Evolutionary conservation across 2,329 filamentous ascomycete species (phyloP).

Genomic region (Pyrenophora tritici-repentis): DNA sequence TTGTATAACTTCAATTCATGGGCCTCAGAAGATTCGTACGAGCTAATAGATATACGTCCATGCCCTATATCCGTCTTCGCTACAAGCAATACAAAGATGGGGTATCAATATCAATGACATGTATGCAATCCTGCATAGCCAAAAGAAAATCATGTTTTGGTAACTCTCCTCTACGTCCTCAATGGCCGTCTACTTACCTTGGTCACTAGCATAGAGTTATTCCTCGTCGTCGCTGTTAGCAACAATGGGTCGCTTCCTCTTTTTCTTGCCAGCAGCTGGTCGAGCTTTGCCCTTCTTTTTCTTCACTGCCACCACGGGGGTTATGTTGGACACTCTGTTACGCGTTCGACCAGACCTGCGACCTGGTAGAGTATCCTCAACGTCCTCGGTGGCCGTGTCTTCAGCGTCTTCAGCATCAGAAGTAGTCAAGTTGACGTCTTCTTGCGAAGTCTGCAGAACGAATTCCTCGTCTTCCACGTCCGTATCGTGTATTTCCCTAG

Average conservation of each 20-base stretch:
- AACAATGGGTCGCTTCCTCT: slow-evolving; percentile 21
- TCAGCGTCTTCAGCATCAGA: background rate
- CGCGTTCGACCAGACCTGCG: slow-evolving; percentile 1
- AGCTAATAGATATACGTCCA: background rate
- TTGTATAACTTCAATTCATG: too few relatives aligned
- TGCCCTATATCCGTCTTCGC: too few relatives aligned
- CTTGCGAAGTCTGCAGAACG: slow-evolving; percentile 1
- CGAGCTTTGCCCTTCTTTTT: slow-evolving; percentile 8
- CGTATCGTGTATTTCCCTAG: slow-evolving; percentile 15
- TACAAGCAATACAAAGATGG: background rate
- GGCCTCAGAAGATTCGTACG: too few relatives aligned
- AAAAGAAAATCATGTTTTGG: background rate
- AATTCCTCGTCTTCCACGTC: slow-evolving; percentile 17
- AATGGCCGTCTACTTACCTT: too few relatives aligned
- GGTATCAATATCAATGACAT: too few relatives aligned
- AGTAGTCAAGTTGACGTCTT: background rate
- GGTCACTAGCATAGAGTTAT: background rate
- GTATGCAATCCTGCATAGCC: background rate
- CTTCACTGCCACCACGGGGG: slow-evolving; percentile 6
- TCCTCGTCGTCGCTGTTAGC: slow-evolving; percentile 21
- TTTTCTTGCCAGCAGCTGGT: slow-evolving; percentile 14
- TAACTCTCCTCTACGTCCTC: background rate
- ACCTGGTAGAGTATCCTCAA: background rate
- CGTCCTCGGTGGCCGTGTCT: background rate
- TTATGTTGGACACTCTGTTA: background rate